phyloP scores from a whole-genome alignment of 805 yeast genomes.

The Sugiyamaella marilandica region DNA sequence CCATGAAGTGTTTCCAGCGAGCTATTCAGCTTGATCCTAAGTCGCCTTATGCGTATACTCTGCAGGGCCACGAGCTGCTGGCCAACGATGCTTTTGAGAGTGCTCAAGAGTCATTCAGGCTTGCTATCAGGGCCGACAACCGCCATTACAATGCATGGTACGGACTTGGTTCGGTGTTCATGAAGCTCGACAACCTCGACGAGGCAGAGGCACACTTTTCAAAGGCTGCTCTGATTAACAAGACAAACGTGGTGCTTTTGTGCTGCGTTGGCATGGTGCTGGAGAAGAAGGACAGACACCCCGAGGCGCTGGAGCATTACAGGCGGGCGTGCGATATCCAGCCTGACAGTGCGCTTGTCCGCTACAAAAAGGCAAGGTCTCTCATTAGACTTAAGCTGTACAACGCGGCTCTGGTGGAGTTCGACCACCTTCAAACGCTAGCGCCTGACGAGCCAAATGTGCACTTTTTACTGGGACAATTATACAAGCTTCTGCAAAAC shows the following conservation, averaged over 20 bases:
- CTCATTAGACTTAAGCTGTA: constrained; percentile 67
- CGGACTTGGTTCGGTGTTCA: constrained; percentile 91
- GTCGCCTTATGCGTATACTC: constrained; percentile 84
- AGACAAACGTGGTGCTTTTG: constrained; percentile 79
- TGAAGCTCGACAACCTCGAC: constrained; percentile 77
- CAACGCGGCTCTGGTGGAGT: constrained; percentile 65
- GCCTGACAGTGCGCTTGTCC: constrained; percentile 78
- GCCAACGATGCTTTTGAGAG: constrained; percentile 85
- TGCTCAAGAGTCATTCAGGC: constrained; percentile 78
- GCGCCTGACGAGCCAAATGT: constrained; percentile 96
- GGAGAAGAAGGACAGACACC: constrained; percentile 65
- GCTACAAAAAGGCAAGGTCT: constrained; percentile 83
- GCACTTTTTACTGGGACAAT: constrained; percentile 81
- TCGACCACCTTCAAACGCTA: constrained; percentile 63
- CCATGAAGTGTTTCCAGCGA: constrained; percentile 78
- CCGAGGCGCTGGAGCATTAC: constrained; percentile 74
- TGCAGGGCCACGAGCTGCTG: constrained; percentile 89
- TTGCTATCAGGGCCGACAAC: constrained; percentile 69
- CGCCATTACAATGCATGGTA: constrained; percentile 92
- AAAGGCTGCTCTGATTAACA: constrained; percentile 83
- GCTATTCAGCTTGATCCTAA: constrained; percentile 64
- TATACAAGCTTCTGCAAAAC: constrained; percentile 71
- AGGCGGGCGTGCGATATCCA: constrained; percentile 78
- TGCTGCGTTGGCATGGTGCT: constrained; percentile 93
- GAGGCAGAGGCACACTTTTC: constrained; percentile 84